Evolutionary conservation across 2,329 filamentous ascomycete genomes (phyloP), one percentile per base, ranked within the genome.

Genomic region (Metarhizium anisopliae): DNA sequence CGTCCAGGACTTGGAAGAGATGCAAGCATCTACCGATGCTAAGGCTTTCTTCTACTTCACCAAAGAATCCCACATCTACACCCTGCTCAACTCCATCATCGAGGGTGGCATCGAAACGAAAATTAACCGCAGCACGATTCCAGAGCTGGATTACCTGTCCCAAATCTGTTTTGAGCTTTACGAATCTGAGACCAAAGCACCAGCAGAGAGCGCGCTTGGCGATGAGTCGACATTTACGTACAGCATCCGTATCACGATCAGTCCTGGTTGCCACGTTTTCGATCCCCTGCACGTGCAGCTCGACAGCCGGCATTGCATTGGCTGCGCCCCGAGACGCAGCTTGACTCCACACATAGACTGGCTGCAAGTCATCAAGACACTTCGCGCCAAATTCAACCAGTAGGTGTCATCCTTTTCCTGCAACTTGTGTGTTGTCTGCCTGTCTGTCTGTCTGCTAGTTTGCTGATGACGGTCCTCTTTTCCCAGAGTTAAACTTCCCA

Each of bases 1-100:
- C 64, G 94, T 99, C 6, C 88, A 92, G 66, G 93, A 99, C 65
- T 80, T 99, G 2, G 95, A 99, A 74, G 92, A 97, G 72, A 90
- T 97, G 71, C 94, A 99, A 72, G 93, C 94, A 3, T 95, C 90
- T 0, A 87, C 93, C 54, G 89, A 95, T 62, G 91, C 92, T 49
- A 96, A 96, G 68, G 93, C 88, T 2, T 97, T 97, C 77, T 90
- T 97, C 73, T 99, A 99, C 75, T 99, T 99, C 72, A 99, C 94
- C 60, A 99, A 99, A 72, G 94, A 99, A 72, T 96, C 90, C 0
- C 94, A 99, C 70, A 96, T 99, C 60, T 99, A 99, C 74, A 99
- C 94, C 5, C 81, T 99, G 5, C 82, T 99, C 57, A 99, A 99
- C 71, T 97, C 93, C 70, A 97, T 99, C 63, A 82, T 99, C 30